Conservation (phyloP, 2,329 filamentous ascomycete species). For the Aspergillus versicolor region DNA sequence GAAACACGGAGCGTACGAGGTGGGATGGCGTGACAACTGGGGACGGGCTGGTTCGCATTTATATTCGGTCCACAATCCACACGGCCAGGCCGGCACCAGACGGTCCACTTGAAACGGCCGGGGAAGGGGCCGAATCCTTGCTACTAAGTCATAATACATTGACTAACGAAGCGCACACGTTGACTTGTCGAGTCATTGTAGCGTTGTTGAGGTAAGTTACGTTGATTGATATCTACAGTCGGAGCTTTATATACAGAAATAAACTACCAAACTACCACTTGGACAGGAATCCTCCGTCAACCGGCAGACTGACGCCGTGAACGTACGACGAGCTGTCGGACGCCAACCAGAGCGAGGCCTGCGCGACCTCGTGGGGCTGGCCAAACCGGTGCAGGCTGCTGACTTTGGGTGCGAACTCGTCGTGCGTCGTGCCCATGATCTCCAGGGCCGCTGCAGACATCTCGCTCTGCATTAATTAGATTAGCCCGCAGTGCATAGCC, state of each 20-base stretch:
- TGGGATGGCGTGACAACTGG: neutral
- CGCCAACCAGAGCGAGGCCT: conserved; percentile 35
- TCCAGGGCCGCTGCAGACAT: conserved; percentile 17
- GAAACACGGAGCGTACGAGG: neutral
- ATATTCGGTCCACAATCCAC: too few relatives aligned
- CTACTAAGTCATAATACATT: too few relatives aligned
- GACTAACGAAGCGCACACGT: too few relatives aligned
- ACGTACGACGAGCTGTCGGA: conserved; percentile 33
- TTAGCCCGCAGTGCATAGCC: too few relatives aligned
- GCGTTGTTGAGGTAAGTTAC: too few relatives aligned
- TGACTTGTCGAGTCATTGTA: too few relatives aligned
- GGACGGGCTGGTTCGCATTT: neutral
- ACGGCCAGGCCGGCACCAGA: too few relatives aligned
- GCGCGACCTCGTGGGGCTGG: conserved; percentile 31
- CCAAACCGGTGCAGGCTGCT: conserved; percentile 18
- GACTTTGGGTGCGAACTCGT: conserved; percentile 19
- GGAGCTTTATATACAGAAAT: too few relatives aligned
- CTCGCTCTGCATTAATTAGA: conserved; percentile 9
- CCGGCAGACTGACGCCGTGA: conserved; percentile 29
- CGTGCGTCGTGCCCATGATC: conserved; percentile 18
- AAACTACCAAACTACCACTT: neutral
- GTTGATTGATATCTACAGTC: too few relatives aligned
- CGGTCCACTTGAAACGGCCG: too few relatives aligned
- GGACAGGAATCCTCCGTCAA: conserved; percentile 27
- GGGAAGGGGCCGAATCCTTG: too few relatives aligned